Conservation (phyloP, 106 monocot genomes). For the Triglochin maritima region DNA sequence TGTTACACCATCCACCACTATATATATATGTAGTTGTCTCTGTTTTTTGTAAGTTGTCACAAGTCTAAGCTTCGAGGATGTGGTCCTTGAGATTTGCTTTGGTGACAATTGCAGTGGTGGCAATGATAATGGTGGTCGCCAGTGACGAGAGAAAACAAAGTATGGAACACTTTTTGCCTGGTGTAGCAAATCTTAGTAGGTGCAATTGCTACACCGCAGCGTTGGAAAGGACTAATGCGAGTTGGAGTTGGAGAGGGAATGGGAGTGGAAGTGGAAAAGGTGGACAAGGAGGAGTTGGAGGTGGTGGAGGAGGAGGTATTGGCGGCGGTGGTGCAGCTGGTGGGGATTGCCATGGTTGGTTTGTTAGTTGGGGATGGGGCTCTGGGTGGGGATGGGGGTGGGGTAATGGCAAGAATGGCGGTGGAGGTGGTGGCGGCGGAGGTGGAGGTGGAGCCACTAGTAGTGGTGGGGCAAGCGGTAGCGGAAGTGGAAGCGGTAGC, state of each 20-base stretch:
- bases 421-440: slow-evolving; percentile 3
- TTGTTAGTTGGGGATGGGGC: slow-evolving; percentile 10
- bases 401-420: slow-evolving; percentile 1
- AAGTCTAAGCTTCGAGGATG: no score
- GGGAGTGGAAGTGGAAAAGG: not conserved
- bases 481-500: slow-evolving; percentile 13
- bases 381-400: slow-evolving; percentile 9
- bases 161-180: no score
- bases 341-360: slow-evolving; percentile 6
- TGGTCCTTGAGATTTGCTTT: no score
- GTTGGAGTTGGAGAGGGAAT: not conserved
- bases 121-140: no score
- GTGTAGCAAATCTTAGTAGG: not conserved
- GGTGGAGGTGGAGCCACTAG: slow-evolving; percentile 1
- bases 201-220: slow-evolving; percentile 4
- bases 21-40: no score
- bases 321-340: slow-evolving; percentile 5
- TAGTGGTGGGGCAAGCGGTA: slow-evolving; percentile 13
- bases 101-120: no score
- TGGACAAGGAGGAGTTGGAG: not conserved
- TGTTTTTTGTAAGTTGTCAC: no score
- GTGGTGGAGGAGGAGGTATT: slow-evolving; percentile 7
- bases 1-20: no score
- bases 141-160: no score
- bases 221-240: not conserved